Percentiles rank a stretch among this genome's conserved stretches.
Conservation (phyloP, 768 basidiomycete genomes). For the Clitopilus passeckerianus region DNA sequence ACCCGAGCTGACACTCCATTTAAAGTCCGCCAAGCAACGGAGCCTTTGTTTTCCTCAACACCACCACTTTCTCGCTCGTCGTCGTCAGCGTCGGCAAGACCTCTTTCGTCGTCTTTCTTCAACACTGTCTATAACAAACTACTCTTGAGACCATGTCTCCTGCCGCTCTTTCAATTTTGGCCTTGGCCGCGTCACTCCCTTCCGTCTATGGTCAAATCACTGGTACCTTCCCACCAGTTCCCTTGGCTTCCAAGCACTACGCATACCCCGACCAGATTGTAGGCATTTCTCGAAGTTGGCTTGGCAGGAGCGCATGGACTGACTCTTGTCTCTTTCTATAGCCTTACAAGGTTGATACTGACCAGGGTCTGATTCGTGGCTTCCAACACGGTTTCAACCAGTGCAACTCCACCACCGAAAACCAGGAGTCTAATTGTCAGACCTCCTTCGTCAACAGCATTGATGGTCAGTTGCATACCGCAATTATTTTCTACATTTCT, state of each 20-base stretch:
- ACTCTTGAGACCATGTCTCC: conserved; percentile 31
- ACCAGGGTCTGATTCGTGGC: conserved; percentile 24
- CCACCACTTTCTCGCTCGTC: conserved; percentile 6
- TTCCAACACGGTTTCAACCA: conserved; percentile 59
- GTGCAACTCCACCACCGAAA: conserved; percentile 65
- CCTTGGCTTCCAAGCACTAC: conserved; percentile 42
- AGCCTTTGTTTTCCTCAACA: not conserved
- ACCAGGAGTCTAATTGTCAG: conserved; percentile 54
- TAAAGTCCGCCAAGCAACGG: not conserved
- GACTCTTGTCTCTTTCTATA: conserved; percentile 10
- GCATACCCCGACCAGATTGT: conserved; percentile 40
- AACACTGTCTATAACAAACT: not conserved
- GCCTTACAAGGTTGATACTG: conserved; percentile 34
- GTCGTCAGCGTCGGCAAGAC: not conserved
- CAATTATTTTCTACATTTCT: too few relatives aligned
- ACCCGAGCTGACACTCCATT: not conserved
- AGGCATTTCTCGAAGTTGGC: conserved; percentile 7
- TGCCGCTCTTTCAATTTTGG: conserved; percentile 34
- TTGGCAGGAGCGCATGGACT: not conserved
- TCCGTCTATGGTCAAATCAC: conserved; percentile 19
- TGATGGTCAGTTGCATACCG: conserved; percentile 32
- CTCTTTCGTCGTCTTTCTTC: conserved; percentile 1
- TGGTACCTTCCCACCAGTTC: conserved; percentile 37
- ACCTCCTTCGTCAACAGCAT: conserved; percentile 54
- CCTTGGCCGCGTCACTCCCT: conserved; percentile 23